A percentile compares a stretch with the other conserved stretches of the same genome.
Evolutionary conservation across 83 land plant species (phyloP).

Genomic region (Diphasiastrum complanatum): DNA sequence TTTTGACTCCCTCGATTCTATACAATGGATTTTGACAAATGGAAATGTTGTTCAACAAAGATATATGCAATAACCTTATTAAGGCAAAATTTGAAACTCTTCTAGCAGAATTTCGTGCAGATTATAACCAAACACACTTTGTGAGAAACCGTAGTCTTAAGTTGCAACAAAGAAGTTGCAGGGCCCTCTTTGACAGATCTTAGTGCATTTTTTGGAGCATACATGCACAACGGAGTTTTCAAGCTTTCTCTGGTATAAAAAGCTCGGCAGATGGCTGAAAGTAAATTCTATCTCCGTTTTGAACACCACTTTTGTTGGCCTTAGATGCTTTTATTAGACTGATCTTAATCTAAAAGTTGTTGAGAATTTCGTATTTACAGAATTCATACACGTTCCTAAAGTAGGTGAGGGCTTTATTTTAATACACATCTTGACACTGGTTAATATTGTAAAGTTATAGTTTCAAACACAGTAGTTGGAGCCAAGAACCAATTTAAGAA

Average conservation of each 20-base stretch:
- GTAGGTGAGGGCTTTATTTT: too few relatives aligned
- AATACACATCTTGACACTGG: too few relatives aligned
- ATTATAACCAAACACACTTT: slow-evolving; percentile 95
- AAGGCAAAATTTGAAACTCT: slow-evolving; percentile 77
- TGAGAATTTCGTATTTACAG: too few relatives aligned
- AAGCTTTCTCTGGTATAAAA: slow-evolving; percentile 88
- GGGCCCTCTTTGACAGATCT: slow-evolving; percentile 84
- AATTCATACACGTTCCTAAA: too few relatives aligned
- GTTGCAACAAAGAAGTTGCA: slow-evolving; percentile 89
- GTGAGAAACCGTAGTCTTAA: slow-evolving; percentile 88
- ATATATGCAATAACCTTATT: slow-evolving; percentile 83
- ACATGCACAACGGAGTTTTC: slow-evolving; percentile 98
- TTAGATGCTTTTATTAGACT: too few relatives aligned
- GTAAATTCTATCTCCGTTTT: slow-evolving; percentile 31
- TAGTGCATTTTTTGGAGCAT: slow-evolving; percentile 94
- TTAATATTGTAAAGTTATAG: too few relatives aligned
- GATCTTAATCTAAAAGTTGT: too few relatives aligned
- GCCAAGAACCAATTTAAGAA: too few relatives aligned
- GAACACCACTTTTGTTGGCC: background rate
- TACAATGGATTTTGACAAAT: slow-evolving; percentile 95
- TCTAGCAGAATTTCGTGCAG: slow-evolving; percentile 84
- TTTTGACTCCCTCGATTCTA: slow-evolving; percentile 83
- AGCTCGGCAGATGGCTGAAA: slow-evolving; percentile 96
- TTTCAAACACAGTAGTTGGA: too few relatives aligned
- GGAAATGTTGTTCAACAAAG: slow-evolving; percentile 84